A percentile compares a stretch with the other conserved stretches of the same genome.
Conservation (phyloP, 78 protist species). For the Speleostelium caveatum region DNA sequence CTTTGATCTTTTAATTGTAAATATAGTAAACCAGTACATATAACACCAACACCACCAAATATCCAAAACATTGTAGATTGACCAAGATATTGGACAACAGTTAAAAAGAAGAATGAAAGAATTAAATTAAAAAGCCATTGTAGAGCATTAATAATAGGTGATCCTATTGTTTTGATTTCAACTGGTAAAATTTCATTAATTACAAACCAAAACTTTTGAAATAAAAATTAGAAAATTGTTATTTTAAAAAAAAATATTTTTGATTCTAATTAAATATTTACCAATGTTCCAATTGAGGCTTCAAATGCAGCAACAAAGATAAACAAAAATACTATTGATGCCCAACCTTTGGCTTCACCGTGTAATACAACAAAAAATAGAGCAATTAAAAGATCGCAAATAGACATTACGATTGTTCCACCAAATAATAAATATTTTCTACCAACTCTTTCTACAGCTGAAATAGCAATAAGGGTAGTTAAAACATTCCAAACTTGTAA, state of each 20-base stretch:
- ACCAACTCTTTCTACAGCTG: constrained; percentile 36
- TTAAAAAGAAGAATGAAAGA: constrained; percentile 24
- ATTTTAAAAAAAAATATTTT: not conserved
- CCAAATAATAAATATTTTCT: constrained; percentile 37
- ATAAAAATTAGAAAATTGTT: no score
- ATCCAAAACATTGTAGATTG: constrained; percentile 68
- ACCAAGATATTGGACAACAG: constrained; percentile 26
- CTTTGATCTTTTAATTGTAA: no score
- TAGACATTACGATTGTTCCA: constrained; percentile 56
- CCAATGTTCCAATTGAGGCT: constrained; percentile 60
- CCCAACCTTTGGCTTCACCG: constrained; percentile 53
- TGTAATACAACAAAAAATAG: constrained; percentile 8
- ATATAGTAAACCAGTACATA: no score
- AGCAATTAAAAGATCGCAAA: constrained; percentile 43
- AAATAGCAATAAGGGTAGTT: constrained; percentile 36
- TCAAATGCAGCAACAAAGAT: constrained; percentile 65
- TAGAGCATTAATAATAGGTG: constrained; percentile 53
- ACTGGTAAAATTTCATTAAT: constrained; percentile 51
- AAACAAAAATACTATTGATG: constrained; percentile 34
- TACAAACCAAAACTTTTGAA: constrained; percentile 66
- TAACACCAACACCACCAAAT: constrained; percentile 49
- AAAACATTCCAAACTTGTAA: constrained; percentile 72
- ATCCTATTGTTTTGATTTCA: constrained; percentile 39
- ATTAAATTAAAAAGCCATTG: constrained; percentile 71
- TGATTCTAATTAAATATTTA: not conserved